Evolutionary conservation across 192 early-diverging fungal species (phyloP), one percentile per base, ranked within the genome.

Genomic region (Backusella luteola): DNA sequence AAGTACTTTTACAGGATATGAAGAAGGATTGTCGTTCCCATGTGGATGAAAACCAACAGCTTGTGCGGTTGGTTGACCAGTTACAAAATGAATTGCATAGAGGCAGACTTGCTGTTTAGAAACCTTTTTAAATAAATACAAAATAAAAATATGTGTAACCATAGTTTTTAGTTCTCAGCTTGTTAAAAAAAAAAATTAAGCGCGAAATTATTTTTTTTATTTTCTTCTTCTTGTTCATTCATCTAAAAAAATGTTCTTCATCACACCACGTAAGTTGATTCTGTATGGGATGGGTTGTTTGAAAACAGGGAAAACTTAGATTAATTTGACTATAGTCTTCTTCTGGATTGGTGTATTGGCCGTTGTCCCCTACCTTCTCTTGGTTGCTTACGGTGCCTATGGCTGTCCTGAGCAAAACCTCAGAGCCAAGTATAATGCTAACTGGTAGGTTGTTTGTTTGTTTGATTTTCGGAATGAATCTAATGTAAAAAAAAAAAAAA

Each of bases 371-470:
- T 84, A 84, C 66, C 76, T 84, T 52, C 73, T 76, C 17, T 59
- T 84, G 21, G 79, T 80, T n/a, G 44, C 66, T 8, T 84, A 84
- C 73, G 82, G 67, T 14, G 82, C 82, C 6, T 84, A 78, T 69
- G 74, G 68, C 23, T 84, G 82, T 66, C 71, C 71, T 11, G 82
- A 84, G 32, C 88, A 90, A 71, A 80, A 90, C 81, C 76, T 90
- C 73, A 86, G 87, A 73, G 76, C 81, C 46, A 87, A 87, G 71
- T 90, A 90, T 73, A 84, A 85, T 38, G 87, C 89, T 14, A 59
- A 77, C 52, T 89, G 89, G 82, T 84, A 76, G 73, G 35, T 21
- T 74, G 32, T 15, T 41, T 6, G 6, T 49, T 14, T 35, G 1
- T 36, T 35, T 36, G n/a, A 36, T 39, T 39, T 39, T 39, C 9